These are phyloP conservation scores for Naganishia liquefaciens DNA, from an alignment of 1,284 basidiomycete species.

Conservation along the genomic window DNA sequence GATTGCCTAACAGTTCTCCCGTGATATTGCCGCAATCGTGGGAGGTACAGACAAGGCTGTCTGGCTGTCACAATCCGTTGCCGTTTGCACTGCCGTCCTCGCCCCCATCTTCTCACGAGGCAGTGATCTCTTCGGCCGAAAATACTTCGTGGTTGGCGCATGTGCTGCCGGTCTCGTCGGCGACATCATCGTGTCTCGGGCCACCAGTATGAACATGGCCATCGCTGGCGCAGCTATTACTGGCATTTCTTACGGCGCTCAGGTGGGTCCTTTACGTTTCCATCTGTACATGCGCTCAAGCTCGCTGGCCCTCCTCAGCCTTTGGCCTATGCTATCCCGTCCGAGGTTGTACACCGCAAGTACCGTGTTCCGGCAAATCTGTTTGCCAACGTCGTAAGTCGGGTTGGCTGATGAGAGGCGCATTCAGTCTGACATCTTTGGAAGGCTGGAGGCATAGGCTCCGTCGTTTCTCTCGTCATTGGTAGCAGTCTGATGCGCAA, in stretches of 20 bases:
- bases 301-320: background rate
- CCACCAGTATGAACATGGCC: conserved; percentile 26
- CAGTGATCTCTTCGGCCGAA: conserved; percentile 23
- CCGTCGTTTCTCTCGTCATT: conserved; percentile 1
- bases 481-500: conserved; percentile 25
- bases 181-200: conserved; percentile 11
- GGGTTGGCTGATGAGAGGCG: background rate
- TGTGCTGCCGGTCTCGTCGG: conserved; percentile 16
- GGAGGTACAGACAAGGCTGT: conserved; percentile 9
- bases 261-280: too few species aligned
- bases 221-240: conserved; percentile 22
- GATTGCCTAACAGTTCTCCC: conserved; percentile 2
- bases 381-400: conserved; percentile 18
- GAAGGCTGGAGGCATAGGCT: conserved; percentile 19
- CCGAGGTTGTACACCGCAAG: conserved; percentile 26
- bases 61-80: conserved; percentile 20
- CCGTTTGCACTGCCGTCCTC: conserved; percentile 23
- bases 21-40: conserved; percentile 1
- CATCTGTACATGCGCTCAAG: too few species aligned
- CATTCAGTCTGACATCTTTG: background rate
- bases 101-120: conserved; percentile 18
- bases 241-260: conserved; percentile 24
- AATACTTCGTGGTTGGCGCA: conserved; percentile 18
- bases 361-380: conserved; percentile 16
- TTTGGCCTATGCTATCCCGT: conserved; percentile 17